Conservation (phyloP, 1,284 basidiomycete genomes). For the Marasmius oreades region DNA sequence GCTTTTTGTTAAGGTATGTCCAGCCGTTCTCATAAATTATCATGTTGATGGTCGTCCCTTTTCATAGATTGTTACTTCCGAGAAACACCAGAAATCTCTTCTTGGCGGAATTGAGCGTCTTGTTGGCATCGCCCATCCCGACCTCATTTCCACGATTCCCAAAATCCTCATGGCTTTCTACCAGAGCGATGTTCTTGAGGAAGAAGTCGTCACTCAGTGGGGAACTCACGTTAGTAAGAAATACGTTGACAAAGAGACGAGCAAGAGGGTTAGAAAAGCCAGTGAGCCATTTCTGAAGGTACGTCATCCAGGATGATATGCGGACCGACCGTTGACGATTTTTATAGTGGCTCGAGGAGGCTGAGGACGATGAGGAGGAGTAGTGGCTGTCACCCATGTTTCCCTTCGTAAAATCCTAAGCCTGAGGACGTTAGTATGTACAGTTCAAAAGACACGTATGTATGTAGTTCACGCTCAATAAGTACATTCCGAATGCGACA, state of each 20-base stretch:
- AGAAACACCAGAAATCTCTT: conserved; percentile 95
- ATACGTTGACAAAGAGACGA: conserved; percentile 93
- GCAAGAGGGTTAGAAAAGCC: conserved; percentile 94
- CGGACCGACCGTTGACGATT: not conserved
- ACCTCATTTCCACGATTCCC: conserved; percentile 67
- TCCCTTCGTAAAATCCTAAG: too few relatives aligned
- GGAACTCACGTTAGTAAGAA: conserved; percentile 98
- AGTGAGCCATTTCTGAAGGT: conserved; percentile 93
- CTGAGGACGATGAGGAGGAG: conserved; percentile 51
- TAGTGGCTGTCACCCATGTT: not conserved
- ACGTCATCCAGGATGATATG: conserved; percentile 14
- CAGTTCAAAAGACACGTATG: too few relatives aligned
- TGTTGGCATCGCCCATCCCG: conserved; percentile 68
- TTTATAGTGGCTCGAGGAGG: conserved; percentile 54
- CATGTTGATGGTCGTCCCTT: conserved; percentile 5
- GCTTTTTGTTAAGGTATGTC: conserved; percentile 78
- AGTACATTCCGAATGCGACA: too few relatives aligned
- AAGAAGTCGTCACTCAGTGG: conserved; percentile 90
- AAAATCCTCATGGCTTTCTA: conserved; percentile 97
- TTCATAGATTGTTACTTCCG: conserved; percentile 66
- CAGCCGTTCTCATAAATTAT: not conserved
- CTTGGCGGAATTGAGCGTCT: conserved; percentile 88
- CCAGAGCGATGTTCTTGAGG: conserved; percentile 90
- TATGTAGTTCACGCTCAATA: too few relatives aligned
- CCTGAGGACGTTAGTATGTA: too few relatives aligned